These are phyloP conservation scores for Fusarium miscanthi DNA, from an alignment of 2,329 filamentous ascomycete species.

Conservation along the genomic window DNA sequence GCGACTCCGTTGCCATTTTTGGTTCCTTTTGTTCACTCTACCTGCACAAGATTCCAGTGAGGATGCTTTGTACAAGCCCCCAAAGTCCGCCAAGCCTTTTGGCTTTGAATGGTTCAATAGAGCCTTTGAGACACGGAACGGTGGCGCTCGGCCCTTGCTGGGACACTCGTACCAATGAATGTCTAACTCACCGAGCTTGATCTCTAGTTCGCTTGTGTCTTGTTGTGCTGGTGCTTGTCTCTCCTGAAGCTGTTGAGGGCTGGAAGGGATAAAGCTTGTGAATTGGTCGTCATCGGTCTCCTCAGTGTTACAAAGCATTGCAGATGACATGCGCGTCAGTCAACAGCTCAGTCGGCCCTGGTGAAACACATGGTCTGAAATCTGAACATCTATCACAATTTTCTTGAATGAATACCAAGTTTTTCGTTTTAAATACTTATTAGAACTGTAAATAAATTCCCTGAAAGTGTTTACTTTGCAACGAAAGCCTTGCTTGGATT, in stretches of 20 bases:
- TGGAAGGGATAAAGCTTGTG: constrained; percentile 11
- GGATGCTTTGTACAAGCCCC: constrained; percentile 8
- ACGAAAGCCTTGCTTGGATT: not conserved
- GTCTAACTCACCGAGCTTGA: constrained; percentile 41
- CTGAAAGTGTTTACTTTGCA: not conserved
- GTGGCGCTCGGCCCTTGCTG: constrained; percentile 37
- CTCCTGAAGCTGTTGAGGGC: constrained; percentile 26
- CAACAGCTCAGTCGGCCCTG: constrained; percentile 1
- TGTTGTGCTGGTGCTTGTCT: constrained; percentile 22
- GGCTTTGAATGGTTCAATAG: constrained; percentile 18
- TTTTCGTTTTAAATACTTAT: not conserved
- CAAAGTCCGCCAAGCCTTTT: constrained; percentile 27
- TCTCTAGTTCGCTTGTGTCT: constrained; percentile 21
- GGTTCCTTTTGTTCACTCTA: not conserved
- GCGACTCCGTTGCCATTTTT: constrained; percentile 23
- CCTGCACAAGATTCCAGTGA: constrained; percentile 11
- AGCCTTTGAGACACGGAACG: constrained; percentile 29
- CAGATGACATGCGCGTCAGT: constrained; percentile 37
- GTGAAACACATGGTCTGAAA: constrained; percentile 7
- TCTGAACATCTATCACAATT: not conserved
- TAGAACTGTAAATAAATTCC: not conserved
- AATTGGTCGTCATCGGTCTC: constrained; percentile 29
- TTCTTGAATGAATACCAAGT: not conserved
- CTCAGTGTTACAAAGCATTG: constrained; percentile 14
- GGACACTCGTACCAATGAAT: constrained; percentile 9